These are phyloP conservation scores for Plenodomus lindquistii DNA, from an alignment of 2,329 filamentous ascomycete genomes.

Conservation along the genomic window DNA sequence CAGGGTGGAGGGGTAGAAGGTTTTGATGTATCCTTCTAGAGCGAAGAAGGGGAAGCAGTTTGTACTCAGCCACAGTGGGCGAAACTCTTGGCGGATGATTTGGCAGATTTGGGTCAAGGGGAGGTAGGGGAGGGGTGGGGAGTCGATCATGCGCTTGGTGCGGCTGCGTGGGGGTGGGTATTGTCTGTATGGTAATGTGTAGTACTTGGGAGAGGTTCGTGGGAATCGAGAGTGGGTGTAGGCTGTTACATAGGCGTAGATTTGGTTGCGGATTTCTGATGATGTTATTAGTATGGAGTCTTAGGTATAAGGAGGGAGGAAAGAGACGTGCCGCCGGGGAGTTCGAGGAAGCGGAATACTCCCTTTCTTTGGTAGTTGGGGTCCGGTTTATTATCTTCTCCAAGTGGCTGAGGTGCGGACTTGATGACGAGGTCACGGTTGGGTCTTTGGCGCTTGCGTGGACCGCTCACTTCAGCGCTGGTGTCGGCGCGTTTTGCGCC, in stretches of 20 bases:
- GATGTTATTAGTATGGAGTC: background rate
- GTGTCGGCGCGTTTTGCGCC: slow-evolving; percentile 5
- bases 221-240: slow-evolving; percentile 18
- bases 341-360: slow-evolving; percentile 24
- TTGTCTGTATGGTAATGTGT: slow-evolving; percentile 1
- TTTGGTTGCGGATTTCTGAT: slow-evolving; percentile 29
- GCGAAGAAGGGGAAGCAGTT: slow-evolving; percentile 23
- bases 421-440: background rate
- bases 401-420: background rate
- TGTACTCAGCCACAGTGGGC: slow-evolving; percentile 25
- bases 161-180: background rate
- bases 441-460: slow-evolving; percentile 7
- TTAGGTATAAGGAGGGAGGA: background rate
- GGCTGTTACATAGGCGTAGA: slow-evolving; percentile 24
- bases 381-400: slow-evolving; percentile 3
- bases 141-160: background rate
- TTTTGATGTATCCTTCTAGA: slow-evolving; percentile 20
- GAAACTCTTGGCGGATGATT: slow-evolving; percentile 31
- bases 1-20: slow-evolving; percentile 18
- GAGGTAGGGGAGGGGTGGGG: slow-evolving; percentile 19
- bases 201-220: slow-evolving; percentile 2
- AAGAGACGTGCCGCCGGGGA: slow-evolving; percentile 23
- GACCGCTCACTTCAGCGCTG: background rate
- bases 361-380: background rate
- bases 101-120: slow-evolving; percentile 24